Evolutionary conservation across 352 stramenopile species (phyloP).

Genomic region (Globisporangium echinulatum): DNA sequence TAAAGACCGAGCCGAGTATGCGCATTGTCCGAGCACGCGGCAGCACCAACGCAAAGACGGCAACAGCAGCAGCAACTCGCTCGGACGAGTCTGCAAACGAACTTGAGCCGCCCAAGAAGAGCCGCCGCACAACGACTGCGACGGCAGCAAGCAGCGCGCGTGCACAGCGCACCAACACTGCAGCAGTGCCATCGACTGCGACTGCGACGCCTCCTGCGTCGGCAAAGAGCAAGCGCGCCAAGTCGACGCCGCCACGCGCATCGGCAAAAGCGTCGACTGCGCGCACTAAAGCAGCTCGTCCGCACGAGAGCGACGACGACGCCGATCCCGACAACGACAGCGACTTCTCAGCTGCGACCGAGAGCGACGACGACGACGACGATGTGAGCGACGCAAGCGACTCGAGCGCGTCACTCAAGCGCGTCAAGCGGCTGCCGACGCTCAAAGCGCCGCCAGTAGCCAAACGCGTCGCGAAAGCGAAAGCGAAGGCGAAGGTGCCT

Average conservation of each 20-base stretch:
- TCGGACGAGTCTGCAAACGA: not conserved
- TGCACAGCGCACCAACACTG: not conserved
- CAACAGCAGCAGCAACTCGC: not conserved
- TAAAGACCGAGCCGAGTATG: not conserved
- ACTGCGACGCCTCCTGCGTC: constrained; percentile 12
- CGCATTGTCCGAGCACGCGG: too few relatives aligned
- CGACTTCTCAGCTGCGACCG: constrained; percentile 24
- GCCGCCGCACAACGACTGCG: not conserved
- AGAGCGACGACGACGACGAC: constrained; percentile 22
- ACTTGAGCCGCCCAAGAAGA: constrained; percentile 6
- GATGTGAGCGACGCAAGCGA: constrained; percentile 18
- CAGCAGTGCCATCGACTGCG: not conserved
- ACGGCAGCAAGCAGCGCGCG: not conserved
- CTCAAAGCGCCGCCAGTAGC: constrained; percentile 5
- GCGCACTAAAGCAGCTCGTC: not conserved
- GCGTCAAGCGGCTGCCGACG: constrained; percentile 13
- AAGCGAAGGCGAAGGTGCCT: constrained; percentile 8
- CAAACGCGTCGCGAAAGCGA: constrained; percentile 2
- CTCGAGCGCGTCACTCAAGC: constrained; percentile 23
- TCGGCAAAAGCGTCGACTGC: not conserved
- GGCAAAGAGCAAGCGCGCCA: constrained; percentile 8
- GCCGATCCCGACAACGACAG: constrained; percentile 24
- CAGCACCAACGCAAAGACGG: not conserved
- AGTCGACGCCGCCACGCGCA: not conserved
- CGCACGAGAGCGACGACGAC: constrained; percentile 20